These are phyloP conservation scores for Letharia columbiana DNA, from an alignment of 495 filamentous ascomycete genomes.

Conservation along the genomic window DNA sequence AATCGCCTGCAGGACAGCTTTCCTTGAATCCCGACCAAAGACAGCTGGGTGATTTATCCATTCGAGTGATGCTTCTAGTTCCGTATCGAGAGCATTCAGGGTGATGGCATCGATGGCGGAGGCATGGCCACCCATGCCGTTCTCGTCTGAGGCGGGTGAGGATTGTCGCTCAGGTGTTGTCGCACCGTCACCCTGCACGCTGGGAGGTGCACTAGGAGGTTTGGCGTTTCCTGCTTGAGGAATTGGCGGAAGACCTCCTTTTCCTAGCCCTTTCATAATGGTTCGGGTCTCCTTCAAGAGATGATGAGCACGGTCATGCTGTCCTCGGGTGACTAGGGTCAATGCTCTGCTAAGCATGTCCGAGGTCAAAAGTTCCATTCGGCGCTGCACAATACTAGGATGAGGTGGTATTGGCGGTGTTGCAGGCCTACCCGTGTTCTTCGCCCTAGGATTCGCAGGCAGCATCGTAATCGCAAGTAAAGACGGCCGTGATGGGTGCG, in stretches of 20 bases:
- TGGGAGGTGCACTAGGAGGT: slow-evolving; percentile 26
- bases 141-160: slow-evolving; percentile 40
- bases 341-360: slow-evolving; percentile 95
- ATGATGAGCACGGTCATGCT: slow-evolving; percentile 88
- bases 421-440: slow-evolving; percentile 47
- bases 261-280: slow-evolving; percentile 91
- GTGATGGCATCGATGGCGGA: slow-evolving; percentile 52
- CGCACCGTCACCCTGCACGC: slow-evolving; percentile 33
- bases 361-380: slow-evolving; percentile 96
- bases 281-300: slow-evolving; percentile 86
- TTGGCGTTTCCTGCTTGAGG: slow-evolving; percentile 44
- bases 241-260: slow-evolving; percentile 90
- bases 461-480: slow-evolving; percentile 98
- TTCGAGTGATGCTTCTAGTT: slow-evolving; percentile 88
- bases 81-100: slow-evolving; percentile 79
- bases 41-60: slow-evolving; percentile 98
- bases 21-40: slow-evolving; percentile 88
- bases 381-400: slow-evolving; percentile 87
- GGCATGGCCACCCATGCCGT: slow-evolving; percentile 36
- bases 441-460: slow-evolving; percentile 57
- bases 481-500: slow-evolving; percentile 80
- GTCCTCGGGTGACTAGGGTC: slow-evolving; percentile 81
- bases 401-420: slow-evolving; percentile 92
- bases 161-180: slow-evolving; percentile 41
- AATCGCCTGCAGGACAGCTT: slow-evolving; percentile 92